Percentiles rank a stretch among this genome's conserved stretches.
Conservation (phyloP, 306 rosid species). For the Dalbergia cochinchinensis region DNA sequence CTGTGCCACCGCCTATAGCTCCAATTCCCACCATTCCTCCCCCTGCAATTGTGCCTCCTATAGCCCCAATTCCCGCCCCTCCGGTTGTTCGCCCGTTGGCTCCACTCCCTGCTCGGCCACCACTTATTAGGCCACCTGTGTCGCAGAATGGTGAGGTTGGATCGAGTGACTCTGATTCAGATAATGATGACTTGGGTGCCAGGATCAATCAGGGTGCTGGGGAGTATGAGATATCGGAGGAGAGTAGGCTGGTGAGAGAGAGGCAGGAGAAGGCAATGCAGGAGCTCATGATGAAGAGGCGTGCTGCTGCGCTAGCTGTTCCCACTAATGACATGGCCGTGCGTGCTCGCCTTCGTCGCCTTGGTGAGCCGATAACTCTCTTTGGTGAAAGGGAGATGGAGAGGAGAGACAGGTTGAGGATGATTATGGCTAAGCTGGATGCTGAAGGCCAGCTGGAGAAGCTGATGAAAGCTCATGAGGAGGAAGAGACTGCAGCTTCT, state of each 20-base stretch:
- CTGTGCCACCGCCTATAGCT: slow-evolving; percentile 58
- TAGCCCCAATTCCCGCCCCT: slow-evolving; percentile 70
- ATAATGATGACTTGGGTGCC: slow-evolving; percentile 51
- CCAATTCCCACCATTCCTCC: slow-evolving; percentile 59
- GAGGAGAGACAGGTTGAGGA: slow-evolving; percentile 83
- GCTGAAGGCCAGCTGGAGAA: slow-evolving; percentile 86
- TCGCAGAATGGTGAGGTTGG: slow-evolving; percentile 72
- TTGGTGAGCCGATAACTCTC: slow-evolving; percentile 86
- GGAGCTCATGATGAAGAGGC: slow-evolving; percentile 85
- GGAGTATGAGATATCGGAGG: slow-evolving; percentile 89
- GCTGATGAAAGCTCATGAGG: slow-evolving; percentile 88
- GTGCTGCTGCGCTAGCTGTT: slow-evolving; percentile 86
- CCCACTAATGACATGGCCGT: slow-evolving; percentile 96
- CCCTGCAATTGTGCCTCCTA: slow-evolving; percentile 55
- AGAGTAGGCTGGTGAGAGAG: slow-evolving; percentile 77
- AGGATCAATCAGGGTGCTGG: slow-evolving; percentile 56
- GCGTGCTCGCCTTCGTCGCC: slow-evolving; percentile 87
- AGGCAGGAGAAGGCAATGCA: slow-evolving; percentile 87
- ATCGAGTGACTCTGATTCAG: slow-evolving; percentile 74
- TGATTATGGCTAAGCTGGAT: slow-evolving; percentile 81
- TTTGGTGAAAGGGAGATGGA: slow-evolving; percentile 99
- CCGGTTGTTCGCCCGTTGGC: slow-evolving; percentile 64
- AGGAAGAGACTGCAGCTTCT: slow-evolving; percentile 83
- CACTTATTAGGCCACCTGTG: slow-evolving; percentile 57
- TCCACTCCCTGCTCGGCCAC: slow-evolving; percentile 70